Evolutionary conservation across 768 basidiomycete species (phyloP).

Genomic region (Podaxis carcinomalis): DNA sequence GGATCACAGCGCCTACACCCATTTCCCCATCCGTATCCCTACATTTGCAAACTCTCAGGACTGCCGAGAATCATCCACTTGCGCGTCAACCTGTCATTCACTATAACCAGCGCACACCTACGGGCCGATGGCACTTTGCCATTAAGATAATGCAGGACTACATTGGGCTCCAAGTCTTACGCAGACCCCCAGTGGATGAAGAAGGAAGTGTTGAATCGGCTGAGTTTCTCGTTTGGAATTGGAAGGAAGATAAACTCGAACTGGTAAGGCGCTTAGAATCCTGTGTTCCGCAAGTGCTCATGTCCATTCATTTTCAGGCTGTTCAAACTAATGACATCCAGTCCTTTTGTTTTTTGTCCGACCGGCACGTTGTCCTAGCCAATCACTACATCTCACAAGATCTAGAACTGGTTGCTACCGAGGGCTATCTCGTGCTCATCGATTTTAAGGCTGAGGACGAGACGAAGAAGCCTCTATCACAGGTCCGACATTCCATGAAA

Average conservation of each 20-base stretch:
- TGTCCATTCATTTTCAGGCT: conserved; percentile 17
- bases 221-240: conserved; percentile 61
- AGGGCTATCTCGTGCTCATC: conserved; percentile 27
- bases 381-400: conserved; percentile 18
- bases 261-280: conserved; percentile 34
- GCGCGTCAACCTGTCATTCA: conserved; percentile 31
- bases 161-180: conserved; percentile 43
- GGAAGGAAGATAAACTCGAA: conserved; percentile 51
- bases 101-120: conserved; percentile 19
- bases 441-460: conserved; percentile 31
- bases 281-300: not conserved
- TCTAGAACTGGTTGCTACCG: conserved; percentile 11
- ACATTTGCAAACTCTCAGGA: conserved; percentile 42
- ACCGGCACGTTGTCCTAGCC: conserved; percentile 34
- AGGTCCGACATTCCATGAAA: conserved; percentile 28
- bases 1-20: conserved; percentile 33
- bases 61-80: conserved; percentile 41
- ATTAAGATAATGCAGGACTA: conserved; percentile 55
- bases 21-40: conserved; percentile 16
- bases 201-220: conserved; percentile 16
- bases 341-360: conserved; percentile 39
- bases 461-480: conserved; percentile 23
- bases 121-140: conserved; percentile 29
- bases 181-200: conserved; percentile 24
- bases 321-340: conserved; percentile 29